phyloP scores from a whole-genome alignment of 2,329 filamentous ascomycete species.

The Fusarium burgessii region DNA sequence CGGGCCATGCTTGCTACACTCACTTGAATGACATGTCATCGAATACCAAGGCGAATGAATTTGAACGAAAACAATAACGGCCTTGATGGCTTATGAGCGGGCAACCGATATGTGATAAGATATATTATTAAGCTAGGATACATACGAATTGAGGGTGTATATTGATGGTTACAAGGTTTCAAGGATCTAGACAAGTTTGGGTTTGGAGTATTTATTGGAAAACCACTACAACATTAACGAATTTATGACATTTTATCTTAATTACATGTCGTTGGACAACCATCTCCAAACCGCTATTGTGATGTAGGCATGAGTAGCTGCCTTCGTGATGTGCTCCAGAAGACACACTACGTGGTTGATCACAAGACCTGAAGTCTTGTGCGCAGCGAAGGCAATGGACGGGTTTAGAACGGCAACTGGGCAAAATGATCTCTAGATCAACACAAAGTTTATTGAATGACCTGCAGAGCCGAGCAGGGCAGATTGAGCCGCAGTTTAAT shows the following conservation, averaged over 20 bases:
- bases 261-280: neutral
- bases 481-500: constrained; percentile 1
- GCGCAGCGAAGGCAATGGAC: neutral
- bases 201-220: constrained; percentile 28
- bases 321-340: neutral
- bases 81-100: constrained; percentile 14
- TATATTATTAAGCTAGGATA: constrained; percentile 11
- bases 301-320: neutral
- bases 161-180: constrained; percentile 6
- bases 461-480: constrained; percentile 1
- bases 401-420: neutral
- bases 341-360: neutral
- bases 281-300: rapidly evolving
- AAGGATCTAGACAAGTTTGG: constrained; percentile 33
- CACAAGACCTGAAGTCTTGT: neutral
- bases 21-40: constrained; percentile 60
- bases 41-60: constrained; percentile 13
- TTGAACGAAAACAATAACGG: constrained; percentile 22
- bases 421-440: neutral
- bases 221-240: constrained; percentile 39
- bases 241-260: constrained; percentile 14
- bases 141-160: constrained; percentile 15
- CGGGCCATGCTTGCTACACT: constrained; percentile 78
- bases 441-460: neutral
- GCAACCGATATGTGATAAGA: constrained; percentile 26